These are phyloP conservation scores for Fusarium avenaceum DNA, from an alignment of 2,329 filamentous ascomycete genomes.

Conservation along the genomic window DNA sequence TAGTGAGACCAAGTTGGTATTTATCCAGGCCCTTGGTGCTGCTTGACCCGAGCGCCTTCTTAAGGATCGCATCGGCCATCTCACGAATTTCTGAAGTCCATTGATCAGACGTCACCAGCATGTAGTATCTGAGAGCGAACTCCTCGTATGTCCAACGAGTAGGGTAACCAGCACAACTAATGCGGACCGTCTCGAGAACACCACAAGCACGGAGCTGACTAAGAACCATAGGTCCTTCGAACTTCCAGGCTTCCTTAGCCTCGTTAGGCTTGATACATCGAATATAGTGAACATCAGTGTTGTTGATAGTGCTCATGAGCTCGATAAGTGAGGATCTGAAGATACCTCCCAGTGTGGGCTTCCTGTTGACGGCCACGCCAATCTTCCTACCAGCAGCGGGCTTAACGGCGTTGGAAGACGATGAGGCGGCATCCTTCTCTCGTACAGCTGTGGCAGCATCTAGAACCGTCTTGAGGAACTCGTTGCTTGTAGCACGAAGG, in stretches of 20 bases:
- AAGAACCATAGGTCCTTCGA: slow-evolving; percentile 98
- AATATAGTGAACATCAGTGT: slow-evolving; percentile 98
- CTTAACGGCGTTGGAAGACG: slow-evolving; percentile 79
- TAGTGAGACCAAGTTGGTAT: slow-evolving; percentile 96
- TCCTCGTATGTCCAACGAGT: slow-evolving; percentile 99
- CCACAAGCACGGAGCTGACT: slow-evolving; percentile 97
- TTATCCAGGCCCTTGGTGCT: slow-evolving; percentile 85
- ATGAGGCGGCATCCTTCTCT: slow-evolving; percentile 83
- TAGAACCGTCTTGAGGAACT: slow-evolving; percentile 86
- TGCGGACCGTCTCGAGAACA: slow-evolving; percentile 98
- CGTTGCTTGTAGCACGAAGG: slow-evolving; percentile 84
- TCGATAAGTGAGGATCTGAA: slow-evolving; percentile 99
- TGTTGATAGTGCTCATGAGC: slow-evolving; percentile 97
- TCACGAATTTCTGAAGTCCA: slow-evolving; percentile 95
- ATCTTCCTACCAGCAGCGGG: slow-evolving; percentile 86
- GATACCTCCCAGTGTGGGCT: slow-evolving; percentile 96
- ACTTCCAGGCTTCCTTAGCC: slow-evolving; percentile 96
- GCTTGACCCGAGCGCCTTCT: slow-evolving; percentile 85
- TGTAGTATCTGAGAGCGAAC: slow-evolving; percentile 97
- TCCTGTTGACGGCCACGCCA: slow-evolving; percentile 92
- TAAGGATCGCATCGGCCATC: slow-evolving; percentile 93
- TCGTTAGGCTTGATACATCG: slow-evolving; percentile 99
- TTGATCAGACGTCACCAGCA: slow-evolving; percentile 88
- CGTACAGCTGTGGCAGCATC: slow-evolving; percentile 87
- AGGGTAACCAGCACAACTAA: slow-evolving; percentile 96